Evolutionary conservation across 2,329 filamentous ascomycete genomes (phyloP), one percentile per base, ranked within the genome.

Genomic region (Thyridium curvatum): DNA sequence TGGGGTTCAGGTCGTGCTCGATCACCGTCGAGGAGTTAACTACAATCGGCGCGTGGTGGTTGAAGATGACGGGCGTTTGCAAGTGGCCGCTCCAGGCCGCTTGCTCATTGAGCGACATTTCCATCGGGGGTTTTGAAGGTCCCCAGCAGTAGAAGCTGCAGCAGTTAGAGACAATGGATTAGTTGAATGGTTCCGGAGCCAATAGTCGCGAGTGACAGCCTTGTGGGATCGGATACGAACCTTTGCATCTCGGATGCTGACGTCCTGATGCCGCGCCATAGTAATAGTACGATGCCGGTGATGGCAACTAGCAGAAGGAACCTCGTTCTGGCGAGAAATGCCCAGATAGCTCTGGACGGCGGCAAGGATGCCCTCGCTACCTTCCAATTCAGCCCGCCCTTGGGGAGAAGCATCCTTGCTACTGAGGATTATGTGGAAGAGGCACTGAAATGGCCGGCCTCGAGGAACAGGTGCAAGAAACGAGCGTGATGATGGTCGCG

Each of bases 71-170:
- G 36, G 93, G 93, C 4, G 93, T 97, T 52, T 90, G 82, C 46
- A 93, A 71, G 58, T 95, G 90, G 41, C 80, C 81, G 50, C 86
- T 84, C 93, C 93, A 98, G 48, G 87, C 77, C 45, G 82, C 82
- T 61, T 91, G 84, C 59, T 98, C 93, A 59, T 96, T 96, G 40
- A 84, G 69, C 32, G 85, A 79, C 88, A 98, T 95, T 48, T 93
- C 81, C 81, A 94, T 94, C 38, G 93, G 93, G n/a, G 93, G 79
- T 69, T 94, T 96, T 17, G 84, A 79, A 12, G 93, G 91, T 12
- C 93, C 93, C 77, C 89, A 97, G 71, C 93, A 98, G 67, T 95
- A 94, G 66, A 94, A 96, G 66, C 91, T 97, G 41, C 10, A 26
- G 10, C 6, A 6, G 21, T 6, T 26, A 41, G 37, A 28, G 32